These are phyloP conservation scores for Salix viminalis DNA, from an alignment of 345 rosid species.

Conservation along the genomic window DNA sequence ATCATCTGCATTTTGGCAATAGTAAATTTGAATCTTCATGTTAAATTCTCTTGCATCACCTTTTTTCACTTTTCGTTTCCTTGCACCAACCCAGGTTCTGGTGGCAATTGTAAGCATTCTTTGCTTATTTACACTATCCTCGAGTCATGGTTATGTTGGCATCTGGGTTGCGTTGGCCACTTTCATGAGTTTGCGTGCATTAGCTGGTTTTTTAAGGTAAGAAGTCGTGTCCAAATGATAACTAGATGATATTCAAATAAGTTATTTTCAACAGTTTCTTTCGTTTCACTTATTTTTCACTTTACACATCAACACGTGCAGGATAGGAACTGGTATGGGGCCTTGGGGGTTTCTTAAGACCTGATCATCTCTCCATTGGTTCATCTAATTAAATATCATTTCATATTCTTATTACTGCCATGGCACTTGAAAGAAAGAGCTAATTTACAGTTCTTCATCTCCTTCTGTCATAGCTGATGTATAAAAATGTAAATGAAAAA, in stretches of 20 bases:
- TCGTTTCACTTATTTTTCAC: not conserved
- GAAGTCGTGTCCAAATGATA: not conserved
- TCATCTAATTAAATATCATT: not conserved
- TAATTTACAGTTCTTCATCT: too few relatives aligned
- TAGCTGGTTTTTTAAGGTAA: slow-evolving; percentile 43
- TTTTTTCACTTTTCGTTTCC: not conserved
- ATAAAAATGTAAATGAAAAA: too few relatives aligned
- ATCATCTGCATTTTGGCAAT: too few relatives aligned
- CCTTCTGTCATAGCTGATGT: too few relatives aligned
- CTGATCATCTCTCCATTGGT: not conserved
- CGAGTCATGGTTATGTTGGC: slow-evolving; percentile 36
- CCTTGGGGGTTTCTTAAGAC: slow-evolving; percentile 43
- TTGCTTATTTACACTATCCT: slow-evolving; percentile 25
- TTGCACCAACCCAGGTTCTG: slow-evolving; percentile 18
- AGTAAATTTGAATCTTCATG: too few relatives aligned
- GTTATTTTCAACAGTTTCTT: not conserved
- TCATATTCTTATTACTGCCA: not conserved
- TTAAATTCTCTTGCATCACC: not conserved
- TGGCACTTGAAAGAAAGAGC: too few relatives aligned
- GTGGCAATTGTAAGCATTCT: slow-evolving; percentile 34
- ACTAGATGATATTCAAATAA: not conserved
- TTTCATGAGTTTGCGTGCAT: slow-evolving; percentile 36
- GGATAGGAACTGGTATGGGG: slow-evolving; percentile 38
- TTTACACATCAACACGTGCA: slow-evolving; percentile 9
- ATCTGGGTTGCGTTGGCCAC: slow-evolving; percentile 38